Evolutionary conservation across 768 basidiomycete genomes (phyloP).

Genomic region (Suillus subalutaceus): DNA sequence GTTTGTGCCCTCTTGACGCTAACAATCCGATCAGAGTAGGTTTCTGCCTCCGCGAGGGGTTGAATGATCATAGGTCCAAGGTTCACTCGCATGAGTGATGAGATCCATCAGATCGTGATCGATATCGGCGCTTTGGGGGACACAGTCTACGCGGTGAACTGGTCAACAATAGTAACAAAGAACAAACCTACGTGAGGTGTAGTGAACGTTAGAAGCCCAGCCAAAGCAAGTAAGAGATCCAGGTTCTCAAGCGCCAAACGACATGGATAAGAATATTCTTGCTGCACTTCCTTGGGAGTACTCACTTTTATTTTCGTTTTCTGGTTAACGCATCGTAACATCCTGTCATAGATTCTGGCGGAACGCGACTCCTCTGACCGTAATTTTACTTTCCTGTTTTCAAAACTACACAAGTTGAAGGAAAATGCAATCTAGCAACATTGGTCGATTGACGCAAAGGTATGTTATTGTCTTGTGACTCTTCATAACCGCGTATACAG

Average conservation of each 20-base stretch:
- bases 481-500: not conserved
- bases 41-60: not conserved
- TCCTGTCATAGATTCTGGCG: not conserved
- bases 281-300: not conserved
- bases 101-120: too few relatives aligned
- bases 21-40: not conserved
- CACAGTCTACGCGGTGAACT: not conserved
- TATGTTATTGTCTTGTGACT: not conserved
- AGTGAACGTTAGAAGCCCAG: not conserved
- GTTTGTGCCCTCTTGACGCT: not conserved
- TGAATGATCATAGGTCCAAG: not conserved
- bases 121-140: too few relatives aligned
- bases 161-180: not conserved
- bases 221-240: too few relatives aligned
- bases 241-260: not conserved
- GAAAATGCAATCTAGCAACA: not conserved
- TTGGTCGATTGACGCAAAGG: not conserved
- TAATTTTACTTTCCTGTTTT: not conserved
- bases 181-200: not conserved
- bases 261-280: not conserved
- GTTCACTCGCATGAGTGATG: not conserved
- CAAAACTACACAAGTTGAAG: not conserved
- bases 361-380: not conserved
- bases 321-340: not conserved
- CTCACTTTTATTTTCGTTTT: not conserved